Percentiles rank a stretch among this genome's conserved stretches.
Conservation (phyloP, 306 rosid genomes). For the Castanopsis chinensis region DNA sequence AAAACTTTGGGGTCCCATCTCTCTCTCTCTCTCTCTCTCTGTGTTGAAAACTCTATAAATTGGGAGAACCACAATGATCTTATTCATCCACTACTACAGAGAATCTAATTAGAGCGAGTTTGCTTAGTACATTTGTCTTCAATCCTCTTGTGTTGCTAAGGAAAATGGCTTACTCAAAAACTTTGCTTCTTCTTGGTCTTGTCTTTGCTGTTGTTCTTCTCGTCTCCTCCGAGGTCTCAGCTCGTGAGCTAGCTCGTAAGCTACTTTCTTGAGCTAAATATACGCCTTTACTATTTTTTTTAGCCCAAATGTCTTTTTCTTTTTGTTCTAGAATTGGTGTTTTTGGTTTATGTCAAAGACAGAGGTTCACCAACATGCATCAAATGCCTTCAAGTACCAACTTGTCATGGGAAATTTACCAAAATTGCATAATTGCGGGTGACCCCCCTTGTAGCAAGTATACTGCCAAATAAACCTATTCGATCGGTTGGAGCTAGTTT, state of each 20-base stretch:
- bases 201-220: constrained; percentile 4
- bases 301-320: background rate
- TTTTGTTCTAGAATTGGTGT: too few relatives aligned
- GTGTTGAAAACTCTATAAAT: background rate
- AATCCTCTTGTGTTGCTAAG: background rate
- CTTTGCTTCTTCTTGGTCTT: constrained; percentile 14
- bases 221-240: constrained; percentile 14
- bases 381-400: too few relatives aligned
- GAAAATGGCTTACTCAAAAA: constrained; percentile 20
- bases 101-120: background rate
- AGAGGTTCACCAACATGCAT: too few relatives aligned
- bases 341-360: too few relatives aligned
- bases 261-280: background rate
- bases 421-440: too few relatives aligned
- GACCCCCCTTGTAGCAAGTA: too few relatives aligned
- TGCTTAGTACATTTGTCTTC: background rate
- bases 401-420: too few relatives aligned
- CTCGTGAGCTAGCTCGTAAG: background rate
- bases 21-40: background rate
- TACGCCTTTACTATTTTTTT: background rate
- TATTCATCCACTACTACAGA: background rate
- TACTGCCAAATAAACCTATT: too few relatives aligned
- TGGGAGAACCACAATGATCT: background rate
- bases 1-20: too few relatives aligned
- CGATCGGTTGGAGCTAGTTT: too few relatives aligned